Percentiles rank a stretch among this genome's conserved stretches.
Evolutionary conservation across 257 asterid species (phyloP).

Genomic region (Striga asiatica): DNA sequence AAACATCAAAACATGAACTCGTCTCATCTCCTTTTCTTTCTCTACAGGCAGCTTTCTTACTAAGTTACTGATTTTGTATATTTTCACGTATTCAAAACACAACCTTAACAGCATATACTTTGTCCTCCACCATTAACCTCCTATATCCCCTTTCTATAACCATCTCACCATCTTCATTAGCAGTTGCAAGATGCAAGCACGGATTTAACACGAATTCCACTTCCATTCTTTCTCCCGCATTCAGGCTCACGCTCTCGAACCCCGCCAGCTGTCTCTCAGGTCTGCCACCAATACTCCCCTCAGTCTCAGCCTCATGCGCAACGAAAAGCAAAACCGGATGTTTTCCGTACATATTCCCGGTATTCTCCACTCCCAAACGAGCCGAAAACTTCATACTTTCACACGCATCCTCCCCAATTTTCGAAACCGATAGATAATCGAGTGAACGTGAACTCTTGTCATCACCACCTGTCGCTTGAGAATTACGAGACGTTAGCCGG

Average conservation of each 20-base stretch:
- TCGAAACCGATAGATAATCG: slow-evolving; percentile 26
- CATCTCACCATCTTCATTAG: slow-evolving; percentile 57
- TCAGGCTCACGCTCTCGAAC: slow-evolving; percentile 43
- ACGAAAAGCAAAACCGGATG: slow-evolving; percentile 58
- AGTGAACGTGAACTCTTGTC: slow-evolving; percentile 12
- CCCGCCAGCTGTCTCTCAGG: slow-evolving; percentile 54
- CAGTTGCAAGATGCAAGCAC: slow-evolving; percentile 60
- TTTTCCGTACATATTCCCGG: slow-evolving; percentile 43
- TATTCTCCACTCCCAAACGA: slow-evolving; percentile 42
- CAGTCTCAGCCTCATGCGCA: slow-evolving; percentile 18
- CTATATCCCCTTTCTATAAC: slow-evolving; percentile 58
- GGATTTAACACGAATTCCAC: slow-evolving; percentile 47
- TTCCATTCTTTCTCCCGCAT: slow-evolving; percentile 31
- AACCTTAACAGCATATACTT: slow-evolving; percentile 40
- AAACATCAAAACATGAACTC: too few species aligned
- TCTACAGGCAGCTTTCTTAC: too few species aligned
- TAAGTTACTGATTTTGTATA: too few species aligned
- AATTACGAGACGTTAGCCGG: slow-evolving; percentile 12
- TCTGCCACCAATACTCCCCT: slow-evolving; percentile 7
- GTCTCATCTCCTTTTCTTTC: too few species aligned
- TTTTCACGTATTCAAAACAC: slow-evolving; percentile 40
- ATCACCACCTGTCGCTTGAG: background rate
- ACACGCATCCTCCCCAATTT: slow-evolving; percentile 33
- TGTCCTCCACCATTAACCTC: slow-evolving; percentile 40
- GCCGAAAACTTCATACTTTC: slow-evolving; percentile 44